A percentile compares a stretch with the other conserved stretches of the same genome.
phyloP scores from a whole-genome alignment of 306 rosid genomes.

The Cicer cuneatum region DNA sequence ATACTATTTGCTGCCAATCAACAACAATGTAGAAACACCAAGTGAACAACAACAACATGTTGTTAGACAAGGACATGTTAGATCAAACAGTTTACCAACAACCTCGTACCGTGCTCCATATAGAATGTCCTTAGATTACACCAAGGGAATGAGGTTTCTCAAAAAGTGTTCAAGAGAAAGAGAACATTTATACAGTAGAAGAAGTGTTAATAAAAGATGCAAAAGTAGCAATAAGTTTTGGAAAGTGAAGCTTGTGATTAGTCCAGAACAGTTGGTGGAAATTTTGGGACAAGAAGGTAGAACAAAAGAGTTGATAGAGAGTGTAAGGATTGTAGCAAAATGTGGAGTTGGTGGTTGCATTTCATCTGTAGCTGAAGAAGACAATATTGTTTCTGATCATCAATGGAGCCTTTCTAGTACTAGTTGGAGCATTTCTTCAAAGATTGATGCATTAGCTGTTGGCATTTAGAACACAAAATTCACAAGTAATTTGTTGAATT shows the following conservation, averaged over 20 bases:
- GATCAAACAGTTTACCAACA: slow-evolving; percentile 70
- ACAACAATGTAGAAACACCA: neutral
- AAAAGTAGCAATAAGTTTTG: slow-evolving; percentile 53
- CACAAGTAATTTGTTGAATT: slow-evolving; percentile 25
- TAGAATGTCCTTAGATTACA: slow-evolving; percentile 70
- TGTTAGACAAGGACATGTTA: slow-evolving; percentile 68
- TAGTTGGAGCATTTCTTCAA: slow-evolving; percentile 64
- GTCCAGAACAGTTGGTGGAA: slow-evolving; percentile 67
- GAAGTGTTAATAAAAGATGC: slow-evolving; percentile 1
- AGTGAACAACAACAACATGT: slow-evolving; percentile 7
- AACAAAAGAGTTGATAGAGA: slow-evolving; percentile 77
- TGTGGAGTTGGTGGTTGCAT: slow-evolving; percentile 55
- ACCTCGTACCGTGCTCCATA: slow-evolving; percentile 55
- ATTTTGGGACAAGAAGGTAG: slow-evolving; percentile 73
- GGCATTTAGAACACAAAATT: slow-evolving; percentile 42
- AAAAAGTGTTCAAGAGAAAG: slow-evolving; percentile 64
- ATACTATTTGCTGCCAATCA: slow-evolving; percentile 72
- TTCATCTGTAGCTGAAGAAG: slow-evolving; percentile 47
- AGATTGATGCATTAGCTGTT: slow-evolving; percentile 50
- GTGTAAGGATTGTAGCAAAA: slow-evolving; percentile 79
- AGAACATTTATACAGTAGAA: slow-evolving; percentile 53
- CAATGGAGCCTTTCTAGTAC: slow-evolving; percentile 76
- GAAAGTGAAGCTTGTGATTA: slow-evolving; percentile 86
- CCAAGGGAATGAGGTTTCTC: slow-evolving; percentile 48
- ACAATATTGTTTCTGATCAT: slow-evolving; percentile 59